phyloP scores from a whole-genome alignment of 257 asterid species.

The Solanum habrochaites region DNA sequence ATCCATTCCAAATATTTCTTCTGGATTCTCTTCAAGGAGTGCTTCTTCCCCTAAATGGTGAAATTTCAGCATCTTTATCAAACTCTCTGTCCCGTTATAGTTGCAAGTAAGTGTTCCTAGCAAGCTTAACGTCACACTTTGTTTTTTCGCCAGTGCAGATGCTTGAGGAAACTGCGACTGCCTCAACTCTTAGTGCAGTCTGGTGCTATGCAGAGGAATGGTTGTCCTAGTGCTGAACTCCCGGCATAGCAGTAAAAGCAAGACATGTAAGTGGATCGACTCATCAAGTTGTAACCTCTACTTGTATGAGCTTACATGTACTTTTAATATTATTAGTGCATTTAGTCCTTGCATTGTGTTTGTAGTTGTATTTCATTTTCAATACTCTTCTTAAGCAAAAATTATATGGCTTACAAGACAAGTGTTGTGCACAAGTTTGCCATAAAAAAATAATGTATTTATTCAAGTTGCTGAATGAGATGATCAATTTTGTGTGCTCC shows the following conservation, averaged over 20 bases:
- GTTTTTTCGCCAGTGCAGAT: not conserved
- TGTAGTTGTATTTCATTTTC: not conserved
- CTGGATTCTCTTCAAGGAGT: slow-evolving; percentile 52
- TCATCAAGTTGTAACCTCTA: not conserved
- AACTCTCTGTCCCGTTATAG: not conserved
- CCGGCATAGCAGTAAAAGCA: not conserved
- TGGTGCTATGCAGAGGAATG: not conserved
- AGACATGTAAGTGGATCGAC: not conserved
- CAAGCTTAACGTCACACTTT: not conserved
- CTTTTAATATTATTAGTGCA: not conserved
- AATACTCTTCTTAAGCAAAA: not conserved
- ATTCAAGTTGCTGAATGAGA: not conserved
- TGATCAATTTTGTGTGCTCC: not conserved
- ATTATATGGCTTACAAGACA: not conserved
- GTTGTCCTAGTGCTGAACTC: not conserved
- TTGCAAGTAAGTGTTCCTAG: not conserved
- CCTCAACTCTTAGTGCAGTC: not conserved
- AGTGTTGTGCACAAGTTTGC: not conserved
- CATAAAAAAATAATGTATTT: not conserved
- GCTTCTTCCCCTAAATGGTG: slow-evolving; percentile 52
- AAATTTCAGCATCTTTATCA: slow-evolving; percentile 8
- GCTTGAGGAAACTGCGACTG: not conserved
- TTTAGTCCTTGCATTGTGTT: not conserved
- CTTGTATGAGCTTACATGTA: not conserved
- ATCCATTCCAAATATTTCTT: slow-evolving; percentile 53